Evolutionary conservation across 2,329 filamentous ascomycete species (phyloP).

Genomic region (Hortaea sp.): DNA sequence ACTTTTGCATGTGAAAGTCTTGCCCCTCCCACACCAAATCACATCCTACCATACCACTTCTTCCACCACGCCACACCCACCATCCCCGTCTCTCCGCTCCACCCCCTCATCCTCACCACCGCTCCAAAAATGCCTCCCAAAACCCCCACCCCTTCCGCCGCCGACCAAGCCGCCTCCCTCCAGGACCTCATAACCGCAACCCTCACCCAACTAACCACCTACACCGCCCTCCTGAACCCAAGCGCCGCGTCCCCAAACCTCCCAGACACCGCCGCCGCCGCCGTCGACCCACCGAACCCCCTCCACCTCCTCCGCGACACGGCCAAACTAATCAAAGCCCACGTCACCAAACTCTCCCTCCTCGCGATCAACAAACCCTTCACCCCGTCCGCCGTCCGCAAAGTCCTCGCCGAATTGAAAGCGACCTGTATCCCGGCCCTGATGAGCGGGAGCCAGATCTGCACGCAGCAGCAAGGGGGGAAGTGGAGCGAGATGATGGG

Average conservation of each 20-base stretch:
- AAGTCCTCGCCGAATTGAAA: conserved; percentile 62
- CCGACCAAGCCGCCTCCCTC: conserved; percentile 17
- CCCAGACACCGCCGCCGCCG: conserved; percentile 8
- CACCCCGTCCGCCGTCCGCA: conserved; percentile 63
- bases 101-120: no score
- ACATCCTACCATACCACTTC: background rate
- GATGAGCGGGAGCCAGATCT: conserved; percentile 59
- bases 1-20: conserved; percentile 1
- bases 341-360: conserved; percentile 78
- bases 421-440: conserved; percentile 64
- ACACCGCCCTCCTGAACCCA: conserved; percentile 18
- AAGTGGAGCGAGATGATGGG: conserved; percentile 55
- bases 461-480: conserved; percentile 37
- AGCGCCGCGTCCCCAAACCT: conserved; percentile 7
- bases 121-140: no score
- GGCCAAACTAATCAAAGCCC: conserved; percentile 64
- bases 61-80: no score
- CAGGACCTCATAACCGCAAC: conserved; percentile 21
- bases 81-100: no score
- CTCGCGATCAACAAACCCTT: conserved; percentile 81
- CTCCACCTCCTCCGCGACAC: conserved; percentile 63
- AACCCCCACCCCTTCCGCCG: conserved; percentile 6
- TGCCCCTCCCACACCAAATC: background rate
- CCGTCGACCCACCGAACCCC: conserved; percentile 36
- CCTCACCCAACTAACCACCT: conserved; percentile 22